These are phyloP conservation scores for Pistacia atlantica DNA, from an alignment of 345 rosid species.

Conservation along the genomic window DNA sequence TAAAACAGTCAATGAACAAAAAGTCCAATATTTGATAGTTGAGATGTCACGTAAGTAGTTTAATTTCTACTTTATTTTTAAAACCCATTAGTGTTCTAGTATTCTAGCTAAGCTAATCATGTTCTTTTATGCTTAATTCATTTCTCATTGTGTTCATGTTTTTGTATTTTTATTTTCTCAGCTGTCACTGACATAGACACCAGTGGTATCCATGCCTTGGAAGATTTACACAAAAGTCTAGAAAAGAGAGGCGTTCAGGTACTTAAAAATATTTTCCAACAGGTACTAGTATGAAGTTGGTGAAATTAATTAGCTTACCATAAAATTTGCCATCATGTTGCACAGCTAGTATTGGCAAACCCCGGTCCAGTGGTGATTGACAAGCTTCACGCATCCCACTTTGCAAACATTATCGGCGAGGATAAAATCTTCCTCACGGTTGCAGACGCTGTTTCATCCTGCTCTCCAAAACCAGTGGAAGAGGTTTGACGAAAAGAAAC, in stretches of 20 bases:
- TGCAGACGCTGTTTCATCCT: conserved; percentile 75
- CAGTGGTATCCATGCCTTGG: conserved; percentile 83
- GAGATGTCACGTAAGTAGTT: conserved; percentile 85
- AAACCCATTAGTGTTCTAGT: not conserved
- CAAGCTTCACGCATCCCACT: conserved; percentile 70
- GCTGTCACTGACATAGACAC: conserved; percentile 94
- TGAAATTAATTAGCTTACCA: conserved; percentile 28
- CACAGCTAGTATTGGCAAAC: conserved; percentile 77
- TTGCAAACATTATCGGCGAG: conserved; percentile 50
- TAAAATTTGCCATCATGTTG: conserved; percentile 6
- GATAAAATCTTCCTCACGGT: conserved; percentile 79
- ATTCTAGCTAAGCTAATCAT: no score
- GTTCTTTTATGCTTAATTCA: not conserved
- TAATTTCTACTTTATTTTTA: not conserved
- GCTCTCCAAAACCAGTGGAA: conserved; percentile 53
- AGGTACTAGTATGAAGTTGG: not conserved
- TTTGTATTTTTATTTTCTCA: conserved; percentile 24
- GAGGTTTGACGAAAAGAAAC: conserved; percentile 13
- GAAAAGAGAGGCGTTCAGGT: conserved; percentile 76
- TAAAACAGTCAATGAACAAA: conserved; percentile 37
- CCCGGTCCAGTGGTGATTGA: conserved; percentile 89
- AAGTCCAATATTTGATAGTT: conserved; percentile 62
- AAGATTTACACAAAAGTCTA: conserved; percentile 70
- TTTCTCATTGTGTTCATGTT: not conserved
- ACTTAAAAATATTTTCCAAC: not conserved